Conservation (phyloP, 441 rosid species). For the Erodium moschatum region DNA sequence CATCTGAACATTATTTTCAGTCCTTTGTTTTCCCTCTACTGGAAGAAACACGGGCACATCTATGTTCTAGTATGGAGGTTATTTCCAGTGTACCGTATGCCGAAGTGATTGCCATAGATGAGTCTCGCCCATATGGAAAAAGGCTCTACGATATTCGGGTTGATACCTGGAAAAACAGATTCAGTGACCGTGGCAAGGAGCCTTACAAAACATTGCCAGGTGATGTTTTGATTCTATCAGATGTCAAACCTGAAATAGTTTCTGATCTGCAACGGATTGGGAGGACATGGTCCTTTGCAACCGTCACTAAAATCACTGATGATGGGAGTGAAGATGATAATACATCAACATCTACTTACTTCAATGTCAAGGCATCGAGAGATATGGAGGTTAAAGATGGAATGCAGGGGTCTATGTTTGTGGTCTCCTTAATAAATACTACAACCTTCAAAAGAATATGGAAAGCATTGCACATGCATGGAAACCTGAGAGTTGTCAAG, state of each 20-base stretch:
- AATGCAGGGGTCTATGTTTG: slow-evolving; percentile 23
- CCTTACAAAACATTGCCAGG: slow-evolving; percentile 43
- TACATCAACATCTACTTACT: slow-evolving; percentile 14
- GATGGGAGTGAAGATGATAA: slow-evolving; percentile 20
- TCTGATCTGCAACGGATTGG: slow-evolving; percentile 37
- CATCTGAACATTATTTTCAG: slow-evolving; percentile 26
- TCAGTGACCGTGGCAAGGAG: slow-evolving; percentile 28
- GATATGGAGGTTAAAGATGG: slow-evolving; percentile 15
- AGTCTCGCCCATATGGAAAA: slow-evolving; percentile 13
- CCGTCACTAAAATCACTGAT: slow-evolving; percentile 18
- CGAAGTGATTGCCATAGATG: slow-evolving; percentile 22
- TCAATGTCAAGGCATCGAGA: slow-evolving; percentile 21
- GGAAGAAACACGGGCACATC: slow-evolving; percentile 40
- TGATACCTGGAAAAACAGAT: slow-evolving; percentile 39
- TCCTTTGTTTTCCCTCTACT: slow-evolving; percentile 36
- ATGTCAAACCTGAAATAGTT: slow-evolving; percentile 31
- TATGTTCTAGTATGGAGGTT: slow-evolving; percentile 28
- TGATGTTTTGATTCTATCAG: slow-evolving; percentile 37
- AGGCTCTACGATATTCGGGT: slow-evolving; percentile 22
- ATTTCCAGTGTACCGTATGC: slow-evolving; percentile 37
- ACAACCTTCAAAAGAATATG: slow-evolving; percentile 45
- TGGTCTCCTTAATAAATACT: slow-evolving; percentile 34
- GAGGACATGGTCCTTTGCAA: slow-evolving; percentile 33
- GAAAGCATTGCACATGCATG: slow-evolving; percentile 34
- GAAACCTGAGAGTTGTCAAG: slow-evolving; percentile 26